phyloP scores from a whole-genome alignment of 2,329 filamentous ascomycete species.

The Geoglossum cookeanum region DNA sequence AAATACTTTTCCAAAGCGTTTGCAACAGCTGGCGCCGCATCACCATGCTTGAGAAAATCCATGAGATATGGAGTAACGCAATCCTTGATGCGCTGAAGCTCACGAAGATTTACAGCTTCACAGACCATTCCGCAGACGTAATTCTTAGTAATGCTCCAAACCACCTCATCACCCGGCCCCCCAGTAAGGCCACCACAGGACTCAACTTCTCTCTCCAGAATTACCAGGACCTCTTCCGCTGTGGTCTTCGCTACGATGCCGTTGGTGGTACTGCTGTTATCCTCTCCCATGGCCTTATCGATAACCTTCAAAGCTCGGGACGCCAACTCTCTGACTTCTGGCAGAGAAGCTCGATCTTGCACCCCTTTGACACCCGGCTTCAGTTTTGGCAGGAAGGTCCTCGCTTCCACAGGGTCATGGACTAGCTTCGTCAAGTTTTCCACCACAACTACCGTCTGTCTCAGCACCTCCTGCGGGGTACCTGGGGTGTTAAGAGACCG shows the following conservation, averaged over 20 bases:
- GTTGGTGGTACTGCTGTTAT: constrained; percentile 39
- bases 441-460: constrained; percentile 88
- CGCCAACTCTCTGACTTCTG: constrained; percentile 83
- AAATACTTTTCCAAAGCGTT: constrained; percentile 61
- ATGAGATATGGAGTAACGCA: constrained; percentile 59
- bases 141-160: constrained; percentile 46
- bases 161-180: constrained; percentile 38
- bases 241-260: constrained; percentile 43
- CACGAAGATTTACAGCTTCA: constrained; percentile 71
- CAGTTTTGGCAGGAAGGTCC: constrained; percentile 86
- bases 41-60: constrained; percentile 44
- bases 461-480: constrained; percentile 82
- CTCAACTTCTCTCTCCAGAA: constrained; percentile 60
- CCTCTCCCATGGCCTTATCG: constrained; percentile 71
- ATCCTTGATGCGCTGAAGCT: constrained; percentile 49
- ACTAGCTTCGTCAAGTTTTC: constrained; percentile 98
- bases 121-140: constrained; percentile 75
- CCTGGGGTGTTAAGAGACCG: constrained; percentile 79
- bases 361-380: constrained; percentile 86
- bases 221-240: constrained; percentile 51
- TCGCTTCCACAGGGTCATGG: constrained; percentile 83
- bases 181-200: constrained; percentile 42
- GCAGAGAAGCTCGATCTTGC: constrained; percentile 70
- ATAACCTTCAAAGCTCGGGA: constrained; percentile 69
- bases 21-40: constrained; percentile 50